phyloP scores from a whole-genome alignment of 129 eudicot genomes.

The Artemisia tridentata region DNA sequence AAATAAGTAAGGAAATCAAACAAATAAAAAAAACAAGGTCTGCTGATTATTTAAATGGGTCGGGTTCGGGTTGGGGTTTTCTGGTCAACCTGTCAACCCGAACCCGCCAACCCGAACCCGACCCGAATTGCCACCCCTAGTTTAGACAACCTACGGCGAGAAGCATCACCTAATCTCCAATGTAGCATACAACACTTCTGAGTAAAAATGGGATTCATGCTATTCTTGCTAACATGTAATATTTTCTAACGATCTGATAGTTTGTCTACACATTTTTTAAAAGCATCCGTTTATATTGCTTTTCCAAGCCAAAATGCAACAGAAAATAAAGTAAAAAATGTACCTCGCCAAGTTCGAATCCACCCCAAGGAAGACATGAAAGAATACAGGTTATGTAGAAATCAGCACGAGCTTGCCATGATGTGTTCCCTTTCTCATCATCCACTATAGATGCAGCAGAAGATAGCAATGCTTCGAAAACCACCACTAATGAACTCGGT shows the following conservation, averaged over 20 bases:
- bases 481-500: constrained; percentile 74
- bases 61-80: too few species aligned
- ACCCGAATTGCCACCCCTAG: too few species aligned
- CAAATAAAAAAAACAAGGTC: too few species aligned
- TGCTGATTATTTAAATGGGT: too few species aligned
- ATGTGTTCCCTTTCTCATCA: constrained; percentile 95
- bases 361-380: constrained; percentile 99
- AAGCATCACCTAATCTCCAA: neutral
- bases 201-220: neutral
- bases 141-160: neutral
- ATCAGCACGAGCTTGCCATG: constrained; percentile 99
- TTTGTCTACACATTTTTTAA: neutral
- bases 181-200: neutral
- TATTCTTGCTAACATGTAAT: neutral
- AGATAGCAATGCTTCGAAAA: constrained; percentile 80
- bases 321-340: neutral
- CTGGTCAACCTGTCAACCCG: too few species aligned
- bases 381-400: constrained; percentile 86
- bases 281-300: neutral
- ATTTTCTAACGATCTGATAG: neutral
- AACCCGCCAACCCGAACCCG: too few species aligned
- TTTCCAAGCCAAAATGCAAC: constrained; percentile 1
- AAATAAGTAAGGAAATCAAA: too few species aligned
- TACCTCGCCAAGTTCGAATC: constrained; percentile 92
- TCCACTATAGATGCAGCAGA: constrained; percentile 96